Percentiles rank a stretch among this genome's conserved stretches.
Evolutionary conservation across 768 basidiomycete genomes (phyloP).

Genomic region (Phaffia tasmanica): DNA sequence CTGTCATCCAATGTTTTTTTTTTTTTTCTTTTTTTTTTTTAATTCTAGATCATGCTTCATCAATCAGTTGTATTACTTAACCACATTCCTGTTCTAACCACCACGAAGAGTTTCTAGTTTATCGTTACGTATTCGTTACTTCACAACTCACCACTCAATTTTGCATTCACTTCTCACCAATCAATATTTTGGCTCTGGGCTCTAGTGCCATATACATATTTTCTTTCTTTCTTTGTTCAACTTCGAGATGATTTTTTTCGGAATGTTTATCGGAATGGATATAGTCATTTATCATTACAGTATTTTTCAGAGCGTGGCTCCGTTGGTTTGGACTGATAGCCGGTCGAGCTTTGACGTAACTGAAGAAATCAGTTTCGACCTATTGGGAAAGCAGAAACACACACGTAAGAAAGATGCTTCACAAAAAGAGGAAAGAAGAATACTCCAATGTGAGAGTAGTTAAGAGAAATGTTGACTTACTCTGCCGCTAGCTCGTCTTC

Average conservation of each 20-base stretch:
- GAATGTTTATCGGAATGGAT: too few species aligned
- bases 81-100: background rate
- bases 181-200: too few species aligned
- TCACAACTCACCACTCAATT: background rate
- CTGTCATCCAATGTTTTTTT: background rate
- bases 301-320: too few species aligned
- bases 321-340: too few species aligned
- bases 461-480: conserved; percentile 4
- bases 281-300: too few species aligned
- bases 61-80: background rate
- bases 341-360: conserved; percentile 12
- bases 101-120: background rate
- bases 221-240: too few species aligned
- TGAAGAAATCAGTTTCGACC: conserved; percentile 20
- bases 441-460: background rate
- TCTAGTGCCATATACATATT: background rate
- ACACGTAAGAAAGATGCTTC: background rate
- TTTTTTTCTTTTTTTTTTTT: background rate
- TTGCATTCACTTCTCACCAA: background rate
- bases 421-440: background rate
- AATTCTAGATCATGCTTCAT: background rate
- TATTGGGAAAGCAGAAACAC: background rate
- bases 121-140: background rate
- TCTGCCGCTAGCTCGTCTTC: conserved; percentile 16
- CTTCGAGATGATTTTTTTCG: too few species aligned